Percentiles rank a stretch among this genome's conserved stretches.
Evolutionary conservation across 768 basidiomycete genomes (phyloP).

Genomic region (Agaricus sinodeliciosus): DNA sequence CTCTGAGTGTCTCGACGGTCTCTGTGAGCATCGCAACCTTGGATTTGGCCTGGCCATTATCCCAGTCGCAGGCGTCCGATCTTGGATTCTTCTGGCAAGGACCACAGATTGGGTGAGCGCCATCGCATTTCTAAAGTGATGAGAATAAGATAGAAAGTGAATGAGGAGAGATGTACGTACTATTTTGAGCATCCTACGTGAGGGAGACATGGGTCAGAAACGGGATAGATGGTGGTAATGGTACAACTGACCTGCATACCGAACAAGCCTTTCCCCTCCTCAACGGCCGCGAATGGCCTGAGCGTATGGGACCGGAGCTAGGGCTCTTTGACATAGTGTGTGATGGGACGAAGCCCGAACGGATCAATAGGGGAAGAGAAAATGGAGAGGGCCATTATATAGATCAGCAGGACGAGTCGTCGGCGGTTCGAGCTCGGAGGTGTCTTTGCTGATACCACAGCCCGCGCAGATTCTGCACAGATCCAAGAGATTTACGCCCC

Average conservation of each 20-base stretch:
- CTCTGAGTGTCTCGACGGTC: constrained; percentile 46
- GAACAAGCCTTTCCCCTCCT: constrained; percentile 50
- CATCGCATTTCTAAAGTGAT: constrained; percentile 52
- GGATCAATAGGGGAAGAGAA: constrained; percentile 27
- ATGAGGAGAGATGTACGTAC: constrained; percentile 22
- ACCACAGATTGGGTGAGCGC: constrained; percentile 54
- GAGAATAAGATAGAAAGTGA: not conserved
- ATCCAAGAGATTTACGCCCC: too few species aligned
- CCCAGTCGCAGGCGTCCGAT: constrained; percentile 66
- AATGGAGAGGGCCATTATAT: constrained; percentile 29
- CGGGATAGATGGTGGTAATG: not conserved
- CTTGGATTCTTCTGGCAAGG: constrained; percentile 56
- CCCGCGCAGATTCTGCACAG: too few species aligned
- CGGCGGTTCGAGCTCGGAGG: constrained; percentile 7
- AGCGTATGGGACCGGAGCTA: constrained; percentile 19
- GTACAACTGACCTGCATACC: constrained; percentile 38
- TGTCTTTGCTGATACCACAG: not conserved
- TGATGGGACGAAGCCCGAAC: constrained; percentile 20
- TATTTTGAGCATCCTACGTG: constrained; percentile 41
- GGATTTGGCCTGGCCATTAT: constrained; percentile 55
- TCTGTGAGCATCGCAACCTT: constrained; percentile 56
- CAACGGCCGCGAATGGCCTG: constrained; percentile 32
- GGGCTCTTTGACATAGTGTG: constrained; percentile 29
- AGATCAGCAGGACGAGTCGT: constrained; percentile 12
- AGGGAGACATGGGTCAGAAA: constrained; percentile 7